Evolutionary conservation across 2,329 filamentous ascomycete species (phyloP), one percentile per base, ranked within the genome.

Genomic region (Ophiostoma novo-ulmi): DNA sequence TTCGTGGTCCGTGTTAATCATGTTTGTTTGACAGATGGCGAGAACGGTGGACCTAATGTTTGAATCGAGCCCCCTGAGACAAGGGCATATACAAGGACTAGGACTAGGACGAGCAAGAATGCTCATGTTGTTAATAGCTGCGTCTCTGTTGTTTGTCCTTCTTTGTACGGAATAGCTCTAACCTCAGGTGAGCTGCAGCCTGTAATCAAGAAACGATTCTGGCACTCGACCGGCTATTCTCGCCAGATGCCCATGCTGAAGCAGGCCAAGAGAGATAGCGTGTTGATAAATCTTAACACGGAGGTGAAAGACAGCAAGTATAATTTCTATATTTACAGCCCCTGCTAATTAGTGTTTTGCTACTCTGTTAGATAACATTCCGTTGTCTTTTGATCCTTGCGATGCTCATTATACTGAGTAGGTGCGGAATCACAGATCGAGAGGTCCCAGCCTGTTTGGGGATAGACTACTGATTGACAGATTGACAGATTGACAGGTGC

Each of bases 401-500:
- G 52, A 58, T 26, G 22, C 22, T 26, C 22, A 10, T 13, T 22
- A 26, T 22, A 22, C 20, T 22, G 20, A 8, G 22, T 26, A 58
- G 22, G 11, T 5, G 52, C 52, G n/a, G 52, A 58, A 58, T 58
- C 52, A 58, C 26, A 58, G 52, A 58, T 58, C 52, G 52, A 58
- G 22, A 58, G n/a, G 52, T n/a, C 52, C 52, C 22, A 58, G 52
- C 52, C 52, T 58, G 52, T 58, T 31, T 58, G 4, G 52, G 52
- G 13, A 58, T 58, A 26, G 52, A 20, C 44, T 48, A 48, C 17
- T 48, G 44, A 58, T 58, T 22, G 22, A 58, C 52, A 58, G 52
- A 58, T 58, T 22, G 22, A 58, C 52, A 58, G 52, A 58, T 58
- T 58, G n/a, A 58, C 52, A 58, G 22, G 52, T 58, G 52, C 52